phyloP scores from a whole-genome alignment of 306 rosid genomes.

The Dalbergia cultrata region DNA sequence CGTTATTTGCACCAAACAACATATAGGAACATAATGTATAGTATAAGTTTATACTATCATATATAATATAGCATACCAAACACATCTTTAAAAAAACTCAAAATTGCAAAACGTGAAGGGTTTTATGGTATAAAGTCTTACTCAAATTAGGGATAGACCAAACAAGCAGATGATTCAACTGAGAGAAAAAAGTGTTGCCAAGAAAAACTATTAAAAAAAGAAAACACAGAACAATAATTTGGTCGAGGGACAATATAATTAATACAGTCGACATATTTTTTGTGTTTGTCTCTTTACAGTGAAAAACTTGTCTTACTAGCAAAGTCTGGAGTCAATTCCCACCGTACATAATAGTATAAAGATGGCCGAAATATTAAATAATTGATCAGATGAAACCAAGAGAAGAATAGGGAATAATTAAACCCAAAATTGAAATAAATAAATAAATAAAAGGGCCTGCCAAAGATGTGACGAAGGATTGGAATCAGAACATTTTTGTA shows the following conservation, averaged over 20 bases:
- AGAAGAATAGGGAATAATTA: neutral
- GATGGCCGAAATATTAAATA: constrained; percentile 2
- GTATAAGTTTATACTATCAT: no score
- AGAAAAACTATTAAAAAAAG: neutral
- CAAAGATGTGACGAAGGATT: neutral
- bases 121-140: neutral
- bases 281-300: constrained; percentile 1
- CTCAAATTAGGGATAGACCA: neutral
- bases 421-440: neutral
- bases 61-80: no score
- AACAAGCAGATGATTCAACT: neutral
- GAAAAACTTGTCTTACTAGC: constrained; percentile 38
- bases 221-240: neutral
- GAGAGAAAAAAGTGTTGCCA: neutral
- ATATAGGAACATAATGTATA: no score
- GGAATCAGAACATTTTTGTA: constrained; percentile 9
- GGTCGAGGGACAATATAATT: neutral
- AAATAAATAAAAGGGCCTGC: neutral
- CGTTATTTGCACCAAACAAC: no score
- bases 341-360: constrained; percentile 18
- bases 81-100: neutral
- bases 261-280: neutral
- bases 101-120: neutral
- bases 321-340: neutral
- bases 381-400: constrained; percentile 9